Conservation (phyloP, 2,329 filamentous ascomycete species). For the Penicillium glabrum region DNA sequence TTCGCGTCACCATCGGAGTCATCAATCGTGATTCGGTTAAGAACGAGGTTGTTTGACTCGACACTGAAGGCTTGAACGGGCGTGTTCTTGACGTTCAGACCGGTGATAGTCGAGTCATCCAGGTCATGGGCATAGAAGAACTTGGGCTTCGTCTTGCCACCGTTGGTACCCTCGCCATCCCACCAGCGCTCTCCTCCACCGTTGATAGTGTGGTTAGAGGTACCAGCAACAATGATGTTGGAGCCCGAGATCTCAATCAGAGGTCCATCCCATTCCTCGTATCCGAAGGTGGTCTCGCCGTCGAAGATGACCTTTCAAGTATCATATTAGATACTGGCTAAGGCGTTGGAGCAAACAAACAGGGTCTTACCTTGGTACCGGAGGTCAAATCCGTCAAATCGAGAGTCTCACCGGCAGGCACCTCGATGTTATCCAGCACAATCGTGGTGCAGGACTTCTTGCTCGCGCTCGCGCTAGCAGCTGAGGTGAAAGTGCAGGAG, state of each 20-base stretch:
- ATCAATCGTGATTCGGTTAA: conserved; percentile 58
- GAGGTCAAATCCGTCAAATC: conserved; percentile 10
- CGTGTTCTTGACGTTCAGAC: conserved; percentile 38
- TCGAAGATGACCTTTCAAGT: conserved; percentile 56
- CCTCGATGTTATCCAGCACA: conserved; percentile 31
- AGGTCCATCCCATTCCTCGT: conserved; percentile 65
- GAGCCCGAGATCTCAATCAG: conserved; percentile 62
- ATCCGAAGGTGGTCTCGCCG: conserved; percentile 66
- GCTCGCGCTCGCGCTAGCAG: conserved; percentile 48
- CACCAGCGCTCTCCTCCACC: conserved; percentile 47
- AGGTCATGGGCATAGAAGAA: conserved; percentile 55
- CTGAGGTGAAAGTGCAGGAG: conserved; percentile 57
- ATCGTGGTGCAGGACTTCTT: conserved; percentile 56
- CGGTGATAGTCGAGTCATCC: conserved; percentile 32
- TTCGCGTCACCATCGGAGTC: conserved; percentile 55
- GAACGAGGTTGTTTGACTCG: conserved; percentile 50
- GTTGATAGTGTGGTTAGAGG: conserved; percentile 54
- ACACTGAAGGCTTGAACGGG: conserved; percentile 41
- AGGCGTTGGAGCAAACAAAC: too few relatives aligned
- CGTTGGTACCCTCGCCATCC: conserved; percentile 55
- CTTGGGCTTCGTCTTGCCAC: conserved; percentile 65
- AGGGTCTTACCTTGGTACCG: conserved; percentile 12
- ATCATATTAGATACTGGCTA: not conserved
- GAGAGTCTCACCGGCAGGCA: conserved; percentile 16
- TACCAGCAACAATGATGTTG: conserved; percentile 55